These are phyloP conservation scores for Penicillium psychrofluorescens DNA, from an alignment of 495 filamentous ascomycete genomes.

Conservation along the genomic window DNA sequence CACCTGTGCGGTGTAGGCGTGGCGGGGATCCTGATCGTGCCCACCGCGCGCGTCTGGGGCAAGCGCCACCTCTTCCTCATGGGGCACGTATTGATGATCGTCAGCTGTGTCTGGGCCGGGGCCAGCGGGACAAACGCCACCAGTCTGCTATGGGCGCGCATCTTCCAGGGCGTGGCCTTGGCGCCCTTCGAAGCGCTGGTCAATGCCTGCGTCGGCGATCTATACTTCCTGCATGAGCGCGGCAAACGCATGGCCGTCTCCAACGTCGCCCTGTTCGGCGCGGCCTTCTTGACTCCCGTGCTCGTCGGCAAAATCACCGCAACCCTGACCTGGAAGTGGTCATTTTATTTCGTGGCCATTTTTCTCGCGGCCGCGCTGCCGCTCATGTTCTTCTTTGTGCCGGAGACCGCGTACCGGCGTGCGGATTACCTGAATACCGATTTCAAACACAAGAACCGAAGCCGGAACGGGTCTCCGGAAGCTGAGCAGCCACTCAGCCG, in stretches of 20 bases:
- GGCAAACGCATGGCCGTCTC: slow-evolving; percentile 86
- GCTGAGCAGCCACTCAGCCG: slow-evolving; percentile 5
- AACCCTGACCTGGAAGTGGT: slow-evolving; percentile 69
- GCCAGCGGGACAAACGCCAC: slow-evolving; percentile 54
- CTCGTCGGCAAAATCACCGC: slow-evolving; percentile 79
- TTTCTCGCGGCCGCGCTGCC: slow-evolving; percentile 58
- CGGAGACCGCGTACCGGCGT: slow-evolving; percentile 75
- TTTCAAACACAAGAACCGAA: slow-evolving; percentile 20
- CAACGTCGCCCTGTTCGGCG: slow-evolving; percentile 84
- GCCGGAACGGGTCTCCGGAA: slow-evolving; percentile 5
- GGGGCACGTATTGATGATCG: slow-evolving; percentile 66
- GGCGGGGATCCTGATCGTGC: slow-evolving; percentile 75
- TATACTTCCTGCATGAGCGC: slow-evolving; percentile 73
- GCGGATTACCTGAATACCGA: slow-evolving; percentile 58
- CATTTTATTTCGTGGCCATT: slow-evolving; percentile 66
- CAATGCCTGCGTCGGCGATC: slow-evolving; percentile 69
- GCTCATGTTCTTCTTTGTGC: slow-evolving; percentile 67
- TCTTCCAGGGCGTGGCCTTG: slow-evolving; percentile 68
- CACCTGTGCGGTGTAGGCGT: slow-evolving; percentile 78
- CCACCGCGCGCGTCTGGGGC: slow-evolving; percentile 84
- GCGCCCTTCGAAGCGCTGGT: slow-evolving; percentile 73
- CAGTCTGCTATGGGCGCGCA: slow-evolving; percentile 65
- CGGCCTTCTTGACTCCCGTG: slow-evolving; percentile 87
- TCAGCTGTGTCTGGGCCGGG: slow-evolving; percentile 75
- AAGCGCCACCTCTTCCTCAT: slow-evolving; percentile 82